A percentile compares a stretch with the other conserved stretches of the same genome.
Evolutionary conservation across 345 rosid species (phyloP).

Genomic region (Kernera saxatilis): DNA sequence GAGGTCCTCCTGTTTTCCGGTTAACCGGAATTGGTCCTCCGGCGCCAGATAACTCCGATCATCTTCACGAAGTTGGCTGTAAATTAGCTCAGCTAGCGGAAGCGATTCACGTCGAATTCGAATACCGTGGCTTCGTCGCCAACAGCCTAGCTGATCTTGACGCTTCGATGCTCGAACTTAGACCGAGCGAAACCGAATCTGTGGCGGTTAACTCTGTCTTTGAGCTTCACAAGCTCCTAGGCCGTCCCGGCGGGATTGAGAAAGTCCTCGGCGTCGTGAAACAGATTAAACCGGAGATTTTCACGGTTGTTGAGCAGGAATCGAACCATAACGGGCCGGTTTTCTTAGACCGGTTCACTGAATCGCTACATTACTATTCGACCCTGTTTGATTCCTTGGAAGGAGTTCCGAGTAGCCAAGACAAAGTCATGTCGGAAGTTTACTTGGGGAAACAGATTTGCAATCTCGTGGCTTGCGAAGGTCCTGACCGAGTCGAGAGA

Average conservation of each 20-base stretch:
- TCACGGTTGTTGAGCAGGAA: constrained; percentile 85
- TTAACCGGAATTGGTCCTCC: constrained; percentile 86
- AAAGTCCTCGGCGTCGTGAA: constrained; percentile 56
- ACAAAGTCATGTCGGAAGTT: constrained; percentile 69
- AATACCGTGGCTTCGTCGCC: constrained; percentile 71
- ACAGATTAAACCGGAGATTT: constrained; percentile 60
- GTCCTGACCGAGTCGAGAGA: constrained; percentile 67
- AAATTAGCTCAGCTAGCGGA: constrained; percentile 79
- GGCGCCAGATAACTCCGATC: constrained; percentile 48
- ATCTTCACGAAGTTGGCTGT: constrained; percentile 72
- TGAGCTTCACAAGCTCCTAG: constrained; percentile 65
- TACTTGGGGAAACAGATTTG: constrained; percentile 85
- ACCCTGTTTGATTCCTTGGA: constrained; percentile 80
- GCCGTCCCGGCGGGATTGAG: constrained; percentile 56
- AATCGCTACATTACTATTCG: constrained; percentile 77
- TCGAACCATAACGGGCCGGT: constrained; percentile 70
- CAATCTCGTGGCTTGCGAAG: constrained; percentile 79
- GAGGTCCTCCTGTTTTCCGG: constrained; percentile 72
- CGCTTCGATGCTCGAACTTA: constrained; percentile 60
- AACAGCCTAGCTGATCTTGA: constrained; percentile 78
- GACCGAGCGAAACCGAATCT: constrained; percentile 49
- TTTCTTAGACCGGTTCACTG: constrained; percentile 79
- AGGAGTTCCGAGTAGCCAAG: constrained; percentile 43
- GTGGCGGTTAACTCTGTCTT: constrained; percentile 84
- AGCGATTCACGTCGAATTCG: constrained; percentile 58